Percentiles rank a stretch among this genome's conserved stretches.
Evolutionary conservation across 345 rosid species (phyloP).

Genomic region (Eucalyptus victrix): DNA sequence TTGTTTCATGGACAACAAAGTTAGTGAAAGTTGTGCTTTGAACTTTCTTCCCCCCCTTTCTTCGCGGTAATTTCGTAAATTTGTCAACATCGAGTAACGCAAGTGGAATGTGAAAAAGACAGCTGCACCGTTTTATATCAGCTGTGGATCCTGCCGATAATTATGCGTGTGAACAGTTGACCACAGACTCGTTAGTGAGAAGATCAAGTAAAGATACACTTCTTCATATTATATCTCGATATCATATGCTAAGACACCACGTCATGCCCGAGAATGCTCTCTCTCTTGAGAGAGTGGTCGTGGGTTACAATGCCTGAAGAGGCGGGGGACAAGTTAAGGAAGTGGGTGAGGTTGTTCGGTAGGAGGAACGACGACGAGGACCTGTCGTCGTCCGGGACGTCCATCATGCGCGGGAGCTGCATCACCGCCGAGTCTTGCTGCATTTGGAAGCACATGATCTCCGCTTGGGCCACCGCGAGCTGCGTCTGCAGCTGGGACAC

Average conservation of each 20-base stretch:
- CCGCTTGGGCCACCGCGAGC: conserved; percentile 51
- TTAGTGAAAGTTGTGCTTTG: not conserved
- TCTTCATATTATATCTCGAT: not conserved
- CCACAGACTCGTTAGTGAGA: not conserved
- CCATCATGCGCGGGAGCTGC: not conserved
- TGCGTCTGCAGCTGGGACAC: conserved; percentile 54
- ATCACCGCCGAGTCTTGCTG: conserved; percentile 17
- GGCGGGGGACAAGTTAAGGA: not conserved
- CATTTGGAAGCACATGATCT: conserved; percentile 51
- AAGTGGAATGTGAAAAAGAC: not conserved
- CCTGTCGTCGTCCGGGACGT: conserved; percentile 2
- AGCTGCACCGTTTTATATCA: not conserved
- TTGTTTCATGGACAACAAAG: not conserved
- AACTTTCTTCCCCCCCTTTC: not conserved
- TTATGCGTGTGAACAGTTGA: not conserved
- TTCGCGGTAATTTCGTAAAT: not conserved
- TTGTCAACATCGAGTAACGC: not conserved
- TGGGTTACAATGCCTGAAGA: conserved; percentile 18
- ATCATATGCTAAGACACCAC: conserved; percentile 19
- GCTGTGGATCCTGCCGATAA: not conserved
- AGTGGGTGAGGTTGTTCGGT: not conserved
- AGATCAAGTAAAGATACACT: not conserved
- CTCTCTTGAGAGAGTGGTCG: conserved; percentile 16
- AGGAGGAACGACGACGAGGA: conserved; percentile 1
- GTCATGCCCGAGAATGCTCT: conserved; percentile 31